Evolutionary conservation across 2,329 filamentous ascomycete genomes (phyloP).

Genomic region (Sarocladiaceae sp.): DNA sequence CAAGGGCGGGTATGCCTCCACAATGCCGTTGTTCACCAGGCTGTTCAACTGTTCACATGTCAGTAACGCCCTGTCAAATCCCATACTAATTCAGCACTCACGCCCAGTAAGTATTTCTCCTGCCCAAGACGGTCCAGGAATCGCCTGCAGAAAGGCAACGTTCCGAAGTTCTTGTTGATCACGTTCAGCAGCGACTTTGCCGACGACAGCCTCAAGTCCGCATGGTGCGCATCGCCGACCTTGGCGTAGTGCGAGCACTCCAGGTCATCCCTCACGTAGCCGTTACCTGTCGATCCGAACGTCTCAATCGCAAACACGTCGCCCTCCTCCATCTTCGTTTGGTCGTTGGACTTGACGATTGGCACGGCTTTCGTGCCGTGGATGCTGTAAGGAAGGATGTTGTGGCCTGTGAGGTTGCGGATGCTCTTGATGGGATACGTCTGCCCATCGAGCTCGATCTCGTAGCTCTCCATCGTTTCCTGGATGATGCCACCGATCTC

Average conservation of each 20-base stretch:
- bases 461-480: constrained; percentile 89
- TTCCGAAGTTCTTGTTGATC: constrained; percentile 96
- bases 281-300: constrained; percentile 88
- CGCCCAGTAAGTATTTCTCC: constrained; percentile 87
- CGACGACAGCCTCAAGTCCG: constrained; percentile 69
- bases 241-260: constrained; percentile 88
- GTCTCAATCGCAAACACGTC: constrained; percentile 95
- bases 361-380: constrained; percentile 91
- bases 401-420: constrained; percentile 83
- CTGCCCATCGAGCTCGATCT: constrained; percentile 73
- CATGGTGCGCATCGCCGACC: constrained; percentile 64
- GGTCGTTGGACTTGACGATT: constrained; percentile 81
- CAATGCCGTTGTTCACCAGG: constrained; percentile 73
- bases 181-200: constrained; percentile 80
- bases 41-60: constrained; percentile 62
- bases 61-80: too few relatives aligned
- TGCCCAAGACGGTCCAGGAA: constrained; percentile 91
- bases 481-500: constrained; percentile 81
- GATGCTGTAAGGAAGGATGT: constrained; percentile 82
- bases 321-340: constrained; percentile 96
- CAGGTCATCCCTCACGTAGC: constrained; percentile 80
- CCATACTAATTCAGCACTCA: constrained; percentile 48
- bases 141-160: constrained; percentile 81
- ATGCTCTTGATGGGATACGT: constrained; percentile 79
- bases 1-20: constrained; percentile 84